Conservation (phyloP, 805 yeast species). For the Starmerella bombicola region DNA sequence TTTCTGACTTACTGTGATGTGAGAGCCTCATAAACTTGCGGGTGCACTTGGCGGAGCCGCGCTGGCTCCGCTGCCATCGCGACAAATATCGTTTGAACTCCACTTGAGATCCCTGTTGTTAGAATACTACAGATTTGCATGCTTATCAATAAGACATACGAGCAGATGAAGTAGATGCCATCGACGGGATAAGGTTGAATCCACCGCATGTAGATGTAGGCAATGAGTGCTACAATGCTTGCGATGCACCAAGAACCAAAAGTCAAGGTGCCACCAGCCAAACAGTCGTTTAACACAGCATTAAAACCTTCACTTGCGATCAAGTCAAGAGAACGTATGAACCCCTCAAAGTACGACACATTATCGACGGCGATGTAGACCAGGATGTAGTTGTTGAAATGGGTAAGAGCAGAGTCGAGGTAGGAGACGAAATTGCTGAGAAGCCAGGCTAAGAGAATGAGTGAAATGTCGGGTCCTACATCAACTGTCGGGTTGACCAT, state of each 20-base stretch:
- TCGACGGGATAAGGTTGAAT: slow-evolving; percentile 52
- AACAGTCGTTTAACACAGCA: slow-evolving; percentile 71
- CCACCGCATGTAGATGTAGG: slow-evolving; percentile 52
- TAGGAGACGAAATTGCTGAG: slow-evolving; percentile 37
- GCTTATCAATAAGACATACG: slow-evolving; percentile 59
- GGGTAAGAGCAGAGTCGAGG: slow-evolving; percentile 66
- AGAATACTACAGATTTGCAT: slow-evolving; percentile 64
- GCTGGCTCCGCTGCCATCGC: slow-evolving; percentile 80
- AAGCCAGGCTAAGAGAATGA: slow-evolving; percentile 18
- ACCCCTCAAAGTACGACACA: slow-evolving; percentile 56
- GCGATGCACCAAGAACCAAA: slow-evolving; percentile 64
- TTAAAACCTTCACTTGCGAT: slow-evolving; percentile 69
- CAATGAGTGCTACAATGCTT: slow-evolving; percentile 48
- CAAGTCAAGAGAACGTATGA: slow-evolving; percentile 71
- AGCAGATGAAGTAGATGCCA: slow-evolving; percentile 36
- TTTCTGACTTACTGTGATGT: too few species aligned
- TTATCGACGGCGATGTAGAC: slow-evolving; percentile 83
- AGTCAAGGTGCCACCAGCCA: slow-evolving; percentile 66
- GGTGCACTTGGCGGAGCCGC: slow-evolving; percentile 59
- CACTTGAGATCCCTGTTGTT: slow-evolving; percentile 64
- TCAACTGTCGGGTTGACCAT: slow-evolving; percentile 10
- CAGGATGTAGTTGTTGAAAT: slow-evolving; percentile 84
- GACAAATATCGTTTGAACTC: slow-evolving; percentile 71
- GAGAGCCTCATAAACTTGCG: slow-evolving; percentile 29
- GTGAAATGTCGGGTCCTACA: slow-evolving; percentile 11